phyloP scores from a whole-genome alignment of 805 yeast genomes.

The Ogataea trehalophila region DNA sequence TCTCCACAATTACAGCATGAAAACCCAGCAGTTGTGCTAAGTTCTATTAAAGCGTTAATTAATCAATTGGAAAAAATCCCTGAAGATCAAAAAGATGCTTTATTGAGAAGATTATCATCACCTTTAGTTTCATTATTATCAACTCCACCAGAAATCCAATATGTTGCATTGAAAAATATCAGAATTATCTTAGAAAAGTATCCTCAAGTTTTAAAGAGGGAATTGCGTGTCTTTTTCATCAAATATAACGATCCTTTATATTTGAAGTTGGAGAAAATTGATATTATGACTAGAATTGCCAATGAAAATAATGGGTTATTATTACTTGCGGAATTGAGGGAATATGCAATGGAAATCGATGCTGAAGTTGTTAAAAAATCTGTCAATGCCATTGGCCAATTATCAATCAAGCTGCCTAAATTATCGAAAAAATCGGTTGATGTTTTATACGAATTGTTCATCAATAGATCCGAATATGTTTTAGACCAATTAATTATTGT shows the following conservation, averaged over 20 bases:
- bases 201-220: slow-evolving; percentile 72
- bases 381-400: slow-evolving; percentile 62
- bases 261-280: slow-evolving; percentile 71
- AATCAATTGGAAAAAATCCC: slow-evolving; percentile 54
- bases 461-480: slow-evolving; percentile 59
- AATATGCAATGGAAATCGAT: slow-evolving; percentile 83
- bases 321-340: slow-evolving; percentile 65
- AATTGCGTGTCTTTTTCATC: slow-evolving; percentile 83
- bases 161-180: slow-evolving; percentile 86
- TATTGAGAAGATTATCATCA: slow-evolving; percentile 70
- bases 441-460: slow-evolving; percentile 50
- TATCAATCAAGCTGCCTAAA: slow-evolving; percentile 58
- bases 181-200: slow-evolving; percentile 84
- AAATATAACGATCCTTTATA: slow-evolving; percentile 82
- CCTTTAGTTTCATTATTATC: slow-evolving; percentile 85
- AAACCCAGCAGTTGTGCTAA: slow-evolving; percentile 89
- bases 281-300: slow-evolving; percentile 66
- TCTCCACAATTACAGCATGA: slow-evolving; percentile 96
- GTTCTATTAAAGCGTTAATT: slow-evolving; percentile 75
- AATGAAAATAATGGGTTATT: slow-evolving; percentile 53
- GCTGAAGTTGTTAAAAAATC: slow-evolving; percentile 67
- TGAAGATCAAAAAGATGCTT: slow-evolving; percentile 33
- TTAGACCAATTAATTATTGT: slow-evolving; percentile 58
- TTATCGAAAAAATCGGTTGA: slow-evolving; percentile 56
- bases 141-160: slow-evolving; percentile 91